A percentile compares a stretch with the other conserved stretches of the same genome.
These are phyloP conservation scores for Aspergillus novoparasiticus DNA, from an alignment of 2,329 filamentous ascomycete genomes.

Conservation along the genomic window DNA sequence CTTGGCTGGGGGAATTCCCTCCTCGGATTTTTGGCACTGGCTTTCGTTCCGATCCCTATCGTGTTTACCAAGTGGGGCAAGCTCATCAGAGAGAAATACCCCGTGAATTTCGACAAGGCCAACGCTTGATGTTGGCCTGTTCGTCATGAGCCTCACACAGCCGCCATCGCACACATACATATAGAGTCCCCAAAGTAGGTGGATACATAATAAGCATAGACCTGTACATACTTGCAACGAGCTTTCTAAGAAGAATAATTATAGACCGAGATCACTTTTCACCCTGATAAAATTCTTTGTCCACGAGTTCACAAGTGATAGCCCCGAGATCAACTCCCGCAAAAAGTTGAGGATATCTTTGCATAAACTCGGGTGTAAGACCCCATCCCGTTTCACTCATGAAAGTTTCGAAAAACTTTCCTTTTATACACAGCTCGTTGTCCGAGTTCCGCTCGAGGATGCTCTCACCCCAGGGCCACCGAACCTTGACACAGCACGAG, in stretches of 20 bases:
- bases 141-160: background rate
- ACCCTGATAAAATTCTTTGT: background rate
- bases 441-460: slow-evolving; percentile 25
- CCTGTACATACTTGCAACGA: background rate
- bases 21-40: slow-evolving; percentile 58
- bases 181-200: background rate
- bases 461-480: slow-evolving; percentile 29
- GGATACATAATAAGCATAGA: background rate
- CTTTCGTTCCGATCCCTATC: slow-evolving; percentile 42
- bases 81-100: background rate
- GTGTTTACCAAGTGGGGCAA: slow-evolving; percentile 2
- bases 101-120: background rate
- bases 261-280: background rate
- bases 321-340: slow-evolving; percentile 21
- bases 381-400: slow-evolving; percentile 27
- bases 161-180: background rate
- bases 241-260: background rate
- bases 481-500: slow-evolving; percentile 24
- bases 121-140: background rate
- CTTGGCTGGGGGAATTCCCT: slow-evolving; percentile 55
- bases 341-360: slow-evolving; percentile 25
- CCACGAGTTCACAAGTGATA: background rate
- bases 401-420: slow-evolving; percentile 23
- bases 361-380: slow-evolving; percentile 28
- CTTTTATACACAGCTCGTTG: slow-evolving; percentile 22